phyloP scores from a whole-genome alignment of 305 asterid genomes.

The Lippia alba region DNA sequence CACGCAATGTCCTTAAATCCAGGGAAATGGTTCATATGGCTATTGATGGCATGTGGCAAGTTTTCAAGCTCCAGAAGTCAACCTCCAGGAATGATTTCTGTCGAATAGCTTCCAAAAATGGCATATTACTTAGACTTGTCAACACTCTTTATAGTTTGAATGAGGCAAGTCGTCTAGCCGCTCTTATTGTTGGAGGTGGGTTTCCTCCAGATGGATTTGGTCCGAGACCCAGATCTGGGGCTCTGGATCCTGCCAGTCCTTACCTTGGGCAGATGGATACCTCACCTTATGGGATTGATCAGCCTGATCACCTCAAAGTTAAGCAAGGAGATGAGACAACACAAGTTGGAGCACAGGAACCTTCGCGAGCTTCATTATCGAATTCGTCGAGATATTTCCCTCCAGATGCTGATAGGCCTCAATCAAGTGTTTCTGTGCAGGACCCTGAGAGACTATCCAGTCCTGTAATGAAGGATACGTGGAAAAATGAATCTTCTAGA shows the following conservation, averaged over 20 bases:
- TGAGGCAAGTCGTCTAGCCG: constrained; percentile 68
- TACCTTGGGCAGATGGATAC: constrained; percentile 51
- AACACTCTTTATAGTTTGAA: constrained; percentile 72
- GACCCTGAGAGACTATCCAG: constrained; percentile 47
- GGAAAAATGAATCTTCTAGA: constrained; percentile 53
- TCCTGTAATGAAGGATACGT: constrained; percentile 41
- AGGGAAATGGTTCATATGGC: constrained; percentile 86
- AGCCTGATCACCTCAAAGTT: constrained; percentile 49
- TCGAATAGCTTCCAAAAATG: constrained; percentile 72
- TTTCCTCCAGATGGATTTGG: constrained; percentile 54
- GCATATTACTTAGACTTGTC: constrained; percentile 69
- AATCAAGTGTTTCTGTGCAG: constrained; percentile 41
- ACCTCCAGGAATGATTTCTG: constrained; percentile 73
- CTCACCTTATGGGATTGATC: constrained; percentile 53
- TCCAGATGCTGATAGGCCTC: constrained; percentile 48
- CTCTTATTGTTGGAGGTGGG: constrained; percentile 58
- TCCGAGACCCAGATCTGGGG: constrained; percentile 58
- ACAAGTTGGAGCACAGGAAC: constrained; percentile 56
- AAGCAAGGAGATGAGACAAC: constrained; percentile 58
- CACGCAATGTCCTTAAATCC: constrained; percentile 31
- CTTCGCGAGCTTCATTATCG: constrained; percentile 55
- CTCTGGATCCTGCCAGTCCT: constrained; percentile 53
- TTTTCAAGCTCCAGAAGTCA: constrained; percentile 73
- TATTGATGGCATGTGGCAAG: constrained; percentile 87
- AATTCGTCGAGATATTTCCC: constrained; percentile 54